Evolutionary conservation across 2,329 filamentous ascomycete species (phyloP), one percentile per base, ranked within the genome.

Genomic region (Monosporascus sp.): DNA sequence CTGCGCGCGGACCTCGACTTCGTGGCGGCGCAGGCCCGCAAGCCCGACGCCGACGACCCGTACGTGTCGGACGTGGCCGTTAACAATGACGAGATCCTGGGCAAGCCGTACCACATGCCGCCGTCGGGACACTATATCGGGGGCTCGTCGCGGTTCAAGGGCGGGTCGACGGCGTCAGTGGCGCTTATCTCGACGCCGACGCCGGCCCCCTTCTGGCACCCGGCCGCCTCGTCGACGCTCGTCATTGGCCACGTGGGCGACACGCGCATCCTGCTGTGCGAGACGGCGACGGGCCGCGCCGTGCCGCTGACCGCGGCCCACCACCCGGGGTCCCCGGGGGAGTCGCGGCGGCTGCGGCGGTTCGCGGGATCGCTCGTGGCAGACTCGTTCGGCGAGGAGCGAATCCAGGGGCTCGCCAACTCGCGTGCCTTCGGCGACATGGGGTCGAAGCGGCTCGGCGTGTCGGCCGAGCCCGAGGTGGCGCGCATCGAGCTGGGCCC

Each of bases 371-470:
- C 87, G 3, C 93, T 97, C 67, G 87, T 96, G 18, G 94, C 93
- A 0, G 94, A 99, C 72, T 95, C 90, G 37, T 99, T 99, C 69
- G 94, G 94, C 65, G 94, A 99, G 72, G 92, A 97, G 72, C 90
- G 94, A 61, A 94, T 99, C 70, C 86, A 86, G 15, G 93, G 94
- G 0, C 80, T 99, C 0, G 94, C 94, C 61, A 99, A 99, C 72
- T 95, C 90, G 35, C 88, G 94, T 31, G 82, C 94, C 4, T 97
- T 99, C 67, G 94, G 94, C 25, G 94, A 99, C 73, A 90, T 97
- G 72, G 81, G 82, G 37, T 89, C 85, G 53, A 99, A 99, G 72
- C 88, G 93, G 50, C 87, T 97, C 50, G 94, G 94, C 27, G 93
- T 99, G 14, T 92, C 88, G 4, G 94, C 94, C 1, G 94, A 99